phyloP scores from a whole-genome alignment of 768 basidiomycete species.

The Hericium erinaceus region DNA sequence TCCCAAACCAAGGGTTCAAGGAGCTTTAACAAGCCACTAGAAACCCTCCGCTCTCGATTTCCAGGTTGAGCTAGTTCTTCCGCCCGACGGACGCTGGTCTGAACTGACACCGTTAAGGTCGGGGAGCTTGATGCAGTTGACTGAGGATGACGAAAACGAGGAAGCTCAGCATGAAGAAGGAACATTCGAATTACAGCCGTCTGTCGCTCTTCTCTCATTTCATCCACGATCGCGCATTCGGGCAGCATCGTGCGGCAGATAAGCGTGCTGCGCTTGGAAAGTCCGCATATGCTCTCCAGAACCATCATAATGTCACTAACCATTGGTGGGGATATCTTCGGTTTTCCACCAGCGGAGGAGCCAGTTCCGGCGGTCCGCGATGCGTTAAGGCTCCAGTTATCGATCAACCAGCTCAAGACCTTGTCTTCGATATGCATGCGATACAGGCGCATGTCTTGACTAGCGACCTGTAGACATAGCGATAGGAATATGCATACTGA shows the following conservation, averaged over 20 bases:
- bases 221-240: constrained; percentile 53
- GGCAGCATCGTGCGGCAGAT: constrained; percentile 52
- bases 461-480: constrained; percentile 58
- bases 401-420: constrained; percentile 71
- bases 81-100: background rate
- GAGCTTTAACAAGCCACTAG: constrained; percentile 51
- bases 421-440: constrained; percentile 84
- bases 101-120: background rate
- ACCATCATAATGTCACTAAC: constrained; percentile 55
- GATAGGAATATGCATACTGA: constrained; percentile 81
- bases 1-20: constrained; percentile 46
- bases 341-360: constrained; percentile 26
- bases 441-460: constrained; percentile 75
- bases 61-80: constrained; percentile 37
- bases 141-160: constrained; percentile 23
- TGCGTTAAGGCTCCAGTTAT: constrained; percentile 51
- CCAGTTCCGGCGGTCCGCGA: constrained; percentile 26
- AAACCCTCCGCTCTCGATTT: constrained; percentile 52
- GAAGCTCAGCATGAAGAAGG: constrained; percentile 56
- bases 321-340: constrained; percentile 41
- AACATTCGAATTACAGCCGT: constrained; percentile 61
- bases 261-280: constrained; percentile 36
- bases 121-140: constrained; percentile 3
- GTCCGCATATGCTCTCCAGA: constrained; percentile 54
- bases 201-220: constrained; percentile 47